These are phyloP conservation scores for Lactifluus volemus DNA, from an alignment of 768 basidiomycete species.

Conservation along the genomic window DNA sequence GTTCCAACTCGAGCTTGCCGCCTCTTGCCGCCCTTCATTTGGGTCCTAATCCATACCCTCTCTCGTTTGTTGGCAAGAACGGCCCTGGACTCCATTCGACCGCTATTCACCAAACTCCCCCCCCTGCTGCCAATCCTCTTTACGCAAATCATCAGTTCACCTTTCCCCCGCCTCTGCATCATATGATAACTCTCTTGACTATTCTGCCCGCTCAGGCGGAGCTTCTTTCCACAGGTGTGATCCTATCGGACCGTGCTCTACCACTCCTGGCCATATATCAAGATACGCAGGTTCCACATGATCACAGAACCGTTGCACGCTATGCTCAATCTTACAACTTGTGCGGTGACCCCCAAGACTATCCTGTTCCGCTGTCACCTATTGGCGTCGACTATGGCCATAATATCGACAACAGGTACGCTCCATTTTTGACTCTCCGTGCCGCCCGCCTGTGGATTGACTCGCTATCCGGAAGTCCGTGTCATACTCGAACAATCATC, in stretches of 20 bases:
- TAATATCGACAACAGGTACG: slow-evolving; percentile 16
- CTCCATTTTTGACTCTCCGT: background rate
- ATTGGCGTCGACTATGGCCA: slow-evolving; percentile 13
- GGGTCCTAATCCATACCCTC: slow-evolving; percentile 7
- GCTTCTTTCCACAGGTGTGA: slow-evolving; percentile 28
- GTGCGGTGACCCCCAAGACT: slow-evolving; percentile 6
- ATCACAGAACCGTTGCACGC: slow-evolving; percentile 2
- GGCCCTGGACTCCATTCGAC: background rate
- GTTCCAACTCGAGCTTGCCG: slow-evolving; percentile 1
- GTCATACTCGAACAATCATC: background rate
- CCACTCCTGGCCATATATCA: slow-evolving; percentile 14
- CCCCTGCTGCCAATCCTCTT: background rate
- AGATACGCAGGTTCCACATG: slow-evolving; percentile 12
- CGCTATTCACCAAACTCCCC: background rate
- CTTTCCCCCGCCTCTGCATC: slow-evolving; percentile 7
- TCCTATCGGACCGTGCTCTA: slow-evolving; percentile 18
- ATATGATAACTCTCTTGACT: slow-evolving; percentile 28
- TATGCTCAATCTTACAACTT: slow-evolving; percentile 11
- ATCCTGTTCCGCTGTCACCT: slow-evolving; percentile 11
- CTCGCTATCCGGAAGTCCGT: slow-evolving; percentile 1
- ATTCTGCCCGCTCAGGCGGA: slow-evolving; percentile 40
- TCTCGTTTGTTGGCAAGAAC: slow-evolving; percentile 5
- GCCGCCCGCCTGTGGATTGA: background rate
- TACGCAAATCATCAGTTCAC: slow-evolving; percentile 17
- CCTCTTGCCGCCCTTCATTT: slow-evolving; percentile 8